phyloP scores from a whole-genome alignment of 129 eudicot species.

The Artemisia argyi region DNA sequence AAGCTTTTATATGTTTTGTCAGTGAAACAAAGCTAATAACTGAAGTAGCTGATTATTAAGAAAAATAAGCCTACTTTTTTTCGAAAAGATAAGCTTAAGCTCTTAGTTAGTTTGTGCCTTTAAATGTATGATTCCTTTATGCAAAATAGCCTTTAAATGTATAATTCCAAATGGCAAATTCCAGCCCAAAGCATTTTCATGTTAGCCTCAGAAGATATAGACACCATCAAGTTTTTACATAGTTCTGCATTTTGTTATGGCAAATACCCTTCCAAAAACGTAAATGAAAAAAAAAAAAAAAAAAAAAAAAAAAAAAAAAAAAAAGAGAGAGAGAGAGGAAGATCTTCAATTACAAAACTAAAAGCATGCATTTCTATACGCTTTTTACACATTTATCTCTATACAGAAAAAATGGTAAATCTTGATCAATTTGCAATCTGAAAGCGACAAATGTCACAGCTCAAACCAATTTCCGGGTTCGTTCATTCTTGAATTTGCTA shows the following conservation, averaged over 20 bases:
- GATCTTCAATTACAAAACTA: neutral
- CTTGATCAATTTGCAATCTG: neutral
- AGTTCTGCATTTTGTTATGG: neutral
- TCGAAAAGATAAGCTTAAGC: too few relatives aligned
- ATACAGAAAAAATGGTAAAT: slow-evolving; percentile 11
- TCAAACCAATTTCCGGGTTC: slow-evolving; percentile 41
- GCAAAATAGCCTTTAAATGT: too few relatives aligned
- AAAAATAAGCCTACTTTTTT: too few relatives aligned
- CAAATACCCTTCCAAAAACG: neutral
- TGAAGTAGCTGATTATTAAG: too few relatives aligned
- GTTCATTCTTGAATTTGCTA: slow-evolving; percentile 58
- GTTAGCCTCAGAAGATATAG: neutral
- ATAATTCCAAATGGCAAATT: neutral
- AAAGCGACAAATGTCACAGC: neutral
- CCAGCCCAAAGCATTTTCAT: neutral
- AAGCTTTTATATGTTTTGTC: too few relatives aligned
- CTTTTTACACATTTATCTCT: slow-evolving; percentile 13
- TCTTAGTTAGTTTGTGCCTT: too few relatives aligned
- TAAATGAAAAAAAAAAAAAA: too few relatives aligned
- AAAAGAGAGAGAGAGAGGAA: too few relatives aligned
- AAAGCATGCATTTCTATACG: slow-evolving; percentile 13
- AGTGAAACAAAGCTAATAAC: too few relatives aligned
- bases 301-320: too few relatives aligned
- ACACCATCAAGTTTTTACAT: neutral
- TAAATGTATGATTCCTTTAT: too few relatives aligned